Conservation (phyloP, 2,329 filamentous ascomycete genomes). For the Aspergillus neoniger region DNA sequence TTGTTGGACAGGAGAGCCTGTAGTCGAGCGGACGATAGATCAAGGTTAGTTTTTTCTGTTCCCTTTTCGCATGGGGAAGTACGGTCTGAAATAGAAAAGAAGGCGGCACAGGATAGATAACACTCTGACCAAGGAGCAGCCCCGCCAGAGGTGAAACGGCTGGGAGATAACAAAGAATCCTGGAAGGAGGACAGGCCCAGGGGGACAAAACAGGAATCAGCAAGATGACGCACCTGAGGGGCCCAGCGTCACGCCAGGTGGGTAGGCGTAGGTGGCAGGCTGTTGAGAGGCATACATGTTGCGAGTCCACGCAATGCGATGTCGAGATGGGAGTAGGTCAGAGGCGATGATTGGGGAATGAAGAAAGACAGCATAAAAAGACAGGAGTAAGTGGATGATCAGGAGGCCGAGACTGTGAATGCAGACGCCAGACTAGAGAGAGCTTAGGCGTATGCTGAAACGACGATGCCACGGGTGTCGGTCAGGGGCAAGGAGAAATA, state of each 20-base stretch:
- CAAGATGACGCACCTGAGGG: constrained; percentile 36
- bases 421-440: constrained; percentile 9
- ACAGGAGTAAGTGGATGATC: constrained; percentile 14
- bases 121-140: constrained; percentile 17
- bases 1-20: constrained; percentile 33
- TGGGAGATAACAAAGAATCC: constrained; percentile 12
- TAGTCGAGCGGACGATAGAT: constrained; percentile 1
- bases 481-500: constrained; percentile 17
- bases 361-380: constrained; percentile 17
- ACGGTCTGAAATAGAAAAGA: constrained; percentile 15
- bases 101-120: constrained; percentile 11
- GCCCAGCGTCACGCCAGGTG: constrained; percentile 35
- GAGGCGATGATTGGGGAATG: constrained; percentile 17
- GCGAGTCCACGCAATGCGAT: constrained; percentile 22
- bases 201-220: constrained; percentile 13
- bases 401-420: constrained; percentile 10
- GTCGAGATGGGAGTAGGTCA: constrained; percentile 14
- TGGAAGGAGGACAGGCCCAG: constrained; percentile 12
- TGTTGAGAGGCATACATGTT: constrained; percentile 35
- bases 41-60: constrained; percentile 7
- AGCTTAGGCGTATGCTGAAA: constrained; percentile 22
- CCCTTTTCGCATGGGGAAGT: constrained; percentile 5
- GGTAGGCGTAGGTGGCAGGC: constrained; percentile 33
- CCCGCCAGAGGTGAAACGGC: constrained; percentile 25
- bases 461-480: constrained; percentile 24